phyloP scores from a whole-genome alignment of 495 filamentous ascomycete genomes.

The Mytilinidion resinicola region DNA sequence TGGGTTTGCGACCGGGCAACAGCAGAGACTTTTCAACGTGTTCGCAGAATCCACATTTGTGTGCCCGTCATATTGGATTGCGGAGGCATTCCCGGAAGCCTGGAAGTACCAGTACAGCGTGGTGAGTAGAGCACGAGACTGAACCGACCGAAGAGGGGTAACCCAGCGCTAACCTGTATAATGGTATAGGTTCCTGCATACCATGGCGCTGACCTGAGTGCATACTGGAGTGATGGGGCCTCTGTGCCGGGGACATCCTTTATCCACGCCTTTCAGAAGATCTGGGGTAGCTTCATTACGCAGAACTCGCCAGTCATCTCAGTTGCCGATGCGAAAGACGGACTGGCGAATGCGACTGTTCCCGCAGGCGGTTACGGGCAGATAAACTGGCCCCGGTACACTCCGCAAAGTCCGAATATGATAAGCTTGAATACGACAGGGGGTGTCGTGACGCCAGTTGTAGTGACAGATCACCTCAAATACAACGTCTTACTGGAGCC shows the following conservation, averaged over 20 bases:
- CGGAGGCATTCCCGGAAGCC: constrained; percentile 21
- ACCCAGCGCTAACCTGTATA: too few species aligned
- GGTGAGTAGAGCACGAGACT: too few species aligned
- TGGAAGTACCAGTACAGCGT: constrained; percentile 30
- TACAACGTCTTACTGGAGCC: constrained; percentile 21
- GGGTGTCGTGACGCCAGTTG: constrained; percentile 1
- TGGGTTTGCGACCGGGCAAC: constrained; percentile 22
- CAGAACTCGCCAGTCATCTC: constrained; percentile 12
- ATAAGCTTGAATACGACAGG: constrained; percentile 24
- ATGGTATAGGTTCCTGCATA: constrained; percentile 15
- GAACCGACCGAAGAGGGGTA: too few species aligned
- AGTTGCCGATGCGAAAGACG: constrained; percentile 15
- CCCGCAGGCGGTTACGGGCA: constrained; percentile 10
- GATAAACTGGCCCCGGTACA: constrained; percentile 23
- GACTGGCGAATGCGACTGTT: constrained; percentile 15
- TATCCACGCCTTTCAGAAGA: constrained; percentile 22
- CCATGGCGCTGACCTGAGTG: constrained; percentile 26
- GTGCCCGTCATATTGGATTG: constrained; percentile 29
- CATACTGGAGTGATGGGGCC: constrained; percentile 14
- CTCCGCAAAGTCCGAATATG: not conserved
- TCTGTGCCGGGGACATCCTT: constrained; percentile 13
- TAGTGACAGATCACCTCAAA: constrained; percentile 11
- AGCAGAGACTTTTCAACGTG: constrained; percentile 25
- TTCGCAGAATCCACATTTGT: constrained; percentile 29
- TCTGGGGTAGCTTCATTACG: constrained; percentile 27